Percentiles rank a stretch among this genome's conserved stretches.
These are phyloP conservation scores for Fusarium ambrosium DNA, from an alignment of 2,329 filamentous ascomycete species.

Conservation along the genomic window DNA sequence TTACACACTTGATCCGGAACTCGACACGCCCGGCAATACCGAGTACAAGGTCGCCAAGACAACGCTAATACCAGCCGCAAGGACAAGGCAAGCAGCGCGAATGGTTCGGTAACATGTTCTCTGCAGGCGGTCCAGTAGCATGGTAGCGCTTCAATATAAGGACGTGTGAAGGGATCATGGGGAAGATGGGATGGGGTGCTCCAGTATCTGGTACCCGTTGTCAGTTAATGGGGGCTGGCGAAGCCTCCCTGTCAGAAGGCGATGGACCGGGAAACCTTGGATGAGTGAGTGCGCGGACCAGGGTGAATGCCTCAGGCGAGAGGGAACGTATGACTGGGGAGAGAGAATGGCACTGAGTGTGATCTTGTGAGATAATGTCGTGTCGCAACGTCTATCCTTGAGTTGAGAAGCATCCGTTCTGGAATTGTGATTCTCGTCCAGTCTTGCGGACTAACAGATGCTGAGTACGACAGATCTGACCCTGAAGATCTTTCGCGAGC, in stretches of 20 bases:
- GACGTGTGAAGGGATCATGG: not conserved
- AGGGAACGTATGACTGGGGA: not conserved
- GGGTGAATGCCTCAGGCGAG: not conserved
- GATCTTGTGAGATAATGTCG: not conserved
- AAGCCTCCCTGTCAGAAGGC: not conserved
- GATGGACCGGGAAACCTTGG: not conserved
- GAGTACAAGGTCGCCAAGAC: not conserved
- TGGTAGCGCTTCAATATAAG: not conserved
- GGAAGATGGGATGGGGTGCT: not conserved
- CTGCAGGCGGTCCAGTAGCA: not conserved
- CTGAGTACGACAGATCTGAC: not conserved
- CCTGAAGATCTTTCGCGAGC: not conserved
- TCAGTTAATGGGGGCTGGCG: not conserved
- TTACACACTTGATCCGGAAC: not conserved
- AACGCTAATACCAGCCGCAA: not conserved
- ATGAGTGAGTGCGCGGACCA: not conserved
- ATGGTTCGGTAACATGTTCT: conserved; percentile 1
- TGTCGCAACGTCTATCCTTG: not conserved
- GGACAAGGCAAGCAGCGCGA: not conserved
- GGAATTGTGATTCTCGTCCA: not conserved
- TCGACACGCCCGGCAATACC: not conserved
- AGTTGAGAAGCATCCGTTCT: not conserved
- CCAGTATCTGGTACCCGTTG: not conserved
- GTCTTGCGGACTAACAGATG: not conserved
- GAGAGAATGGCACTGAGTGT: not conserved